Percentiles rank a stretch among this genome's conserved stretches.
Conservation (phyloP, 371 early-diverging fungal genomes). For the Massospora cicadina region DNA sequence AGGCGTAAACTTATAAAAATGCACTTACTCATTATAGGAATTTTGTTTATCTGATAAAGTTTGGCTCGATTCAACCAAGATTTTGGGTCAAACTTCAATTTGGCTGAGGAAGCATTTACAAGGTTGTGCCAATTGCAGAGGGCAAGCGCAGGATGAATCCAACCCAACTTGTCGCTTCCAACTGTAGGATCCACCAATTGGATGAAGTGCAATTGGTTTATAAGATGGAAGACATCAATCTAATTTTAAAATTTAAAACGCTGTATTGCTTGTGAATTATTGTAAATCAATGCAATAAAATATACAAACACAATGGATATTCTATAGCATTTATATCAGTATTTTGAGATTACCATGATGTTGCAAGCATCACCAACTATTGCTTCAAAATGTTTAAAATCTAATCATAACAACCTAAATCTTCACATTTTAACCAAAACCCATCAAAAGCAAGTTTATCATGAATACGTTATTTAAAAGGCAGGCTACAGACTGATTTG, state of each 20-base stretch:
- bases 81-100: neutral
- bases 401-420: too few species aligned
- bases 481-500: too few species aligned
- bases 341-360: neutral
- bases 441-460: too few species aligned
- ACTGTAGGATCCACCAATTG: neutral
- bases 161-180: neutral
- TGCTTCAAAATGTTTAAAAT: neutral
- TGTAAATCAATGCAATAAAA: neutral
- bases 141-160: neutral
- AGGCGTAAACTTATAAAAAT: too few species aligned
- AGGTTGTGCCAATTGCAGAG: neutral
- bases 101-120: neutral
- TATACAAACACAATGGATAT: neutral
- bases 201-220: neutral
- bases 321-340: neutral
- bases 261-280: neutral
- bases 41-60: neutral
- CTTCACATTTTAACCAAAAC: too few species aligned
- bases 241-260: neutral
- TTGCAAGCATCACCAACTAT: neutral
- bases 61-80: neutral
- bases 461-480: too few species aligned
- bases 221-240: neutral
- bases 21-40: neutral